Conservation (phyloP, 805 yeast genomes). For the Wickerhamomyces hampshirensis region DNA sequence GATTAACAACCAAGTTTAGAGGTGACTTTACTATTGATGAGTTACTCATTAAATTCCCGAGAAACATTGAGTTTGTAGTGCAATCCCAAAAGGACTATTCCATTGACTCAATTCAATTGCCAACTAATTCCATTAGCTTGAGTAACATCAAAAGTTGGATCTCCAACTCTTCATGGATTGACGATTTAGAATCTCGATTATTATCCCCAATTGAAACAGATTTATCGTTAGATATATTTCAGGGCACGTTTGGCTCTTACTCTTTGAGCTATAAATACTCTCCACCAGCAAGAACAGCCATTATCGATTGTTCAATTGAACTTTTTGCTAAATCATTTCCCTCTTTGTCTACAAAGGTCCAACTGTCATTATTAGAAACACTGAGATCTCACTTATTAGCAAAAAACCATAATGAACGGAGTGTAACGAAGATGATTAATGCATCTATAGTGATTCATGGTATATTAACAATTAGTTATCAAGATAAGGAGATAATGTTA, state of each 20-base stretch:
- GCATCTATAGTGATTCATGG: constrained; percentile 61
- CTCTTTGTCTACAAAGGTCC: constrained; percentile 68
- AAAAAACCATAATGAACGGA: constrained; percentile 29
- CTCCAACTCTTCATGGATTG: constrained; percentile 30
- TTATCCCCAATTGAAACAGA: constrained; percentile 35
- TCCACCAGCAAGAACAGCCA: constrained; percentile 43
- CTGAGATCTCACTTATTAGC: constrained; percentile 53
- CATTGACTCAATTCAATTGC: constrained; percentile 14
- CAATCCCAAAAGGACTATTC: constrained; percentile 11
- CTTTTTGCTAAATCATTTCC: constrained; percentile 71
- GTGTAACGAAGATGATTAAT: constrained; percentile 54
- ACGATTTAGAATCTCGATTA: constrained; percentile 29
- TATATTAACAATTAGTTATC: constrained; percentile 24
- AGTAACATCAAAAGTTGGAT: constrained; percentile 28
- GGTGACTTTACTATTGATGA: constrained; percentile 31
- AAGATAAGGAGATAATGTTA: constrained; percentile 20
- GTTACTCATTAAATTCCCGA: constrained; percentile 26
- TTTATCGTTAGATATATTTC: constrained; percentile 38
- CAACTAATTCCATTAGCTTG: constrained; percentile 28
- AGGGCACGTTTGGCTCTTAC: constrained; percentile 25
- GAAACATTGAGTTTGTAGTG: constrained; percentile 3
- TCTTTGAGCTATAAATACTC: constrained; percentile 31
- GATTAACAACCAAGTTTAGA: constrained; percentile 46
- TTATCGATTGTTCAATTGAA: constrained; percentile 77
- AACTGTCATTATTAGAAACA: constrained; percentile 81